These are phyloP conservation scores for Camellia lanceoleosa DNA, from an alignment of 148 eudicot species.

Conservation along the genomic window DNA sequence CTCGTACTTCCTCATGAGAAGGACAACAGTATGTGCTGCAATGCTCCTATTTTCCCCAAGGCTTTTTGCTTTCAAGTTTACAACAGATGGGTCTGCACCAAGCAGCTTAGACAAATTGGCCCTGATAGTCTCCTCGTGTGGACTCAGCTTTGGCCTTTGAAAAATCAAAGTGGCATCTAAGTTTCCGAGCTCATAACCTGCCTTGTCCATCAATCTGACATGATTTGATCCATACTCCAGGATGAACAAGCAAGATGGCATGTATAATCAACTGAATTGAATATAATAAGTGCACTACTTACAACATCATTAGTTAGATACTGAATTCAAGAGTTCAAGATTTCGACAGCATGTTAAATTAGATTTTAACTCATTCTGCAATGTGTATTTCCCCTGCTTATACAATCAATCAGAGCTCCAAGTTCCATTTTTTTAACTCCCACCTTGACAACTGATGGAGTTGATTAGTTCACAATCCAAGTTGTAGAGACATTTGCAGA, in stretches of 20 bases:
- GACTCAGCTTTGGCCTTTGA: slow-evolving; percentile 85
- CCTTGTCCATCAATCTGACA: slow-evolving; percentile 91
- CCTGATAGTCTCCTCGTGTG: slow-evolving; percentile 79
- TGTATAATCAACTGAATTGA: not conserved
- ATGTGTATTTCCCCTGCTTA: not conserved
- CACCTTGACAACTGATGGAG: not conserved
- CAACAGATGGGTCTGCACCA: slow-evolving; percentile 82
- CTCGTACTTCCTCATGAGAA: slow-evolving; percentile 64
- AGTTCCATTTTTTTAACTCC: not conserved
- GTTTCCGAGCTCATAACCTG: slow-evolving; percentile 94
- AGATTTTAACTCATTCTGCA: not conserved
- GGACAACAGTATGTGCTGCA: slow-evolving; percentile 92
- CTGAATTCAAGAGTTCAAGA: not conserved
- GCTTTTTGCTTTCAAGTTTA: slow-evolving; percentile 92
- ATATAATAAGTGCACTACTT: not conserved
- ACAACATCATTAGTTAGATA: not conserved
- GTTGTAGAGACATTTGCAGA: not conserved
- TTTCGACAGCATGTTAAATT: not conserved
- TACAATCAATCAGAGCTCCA: not conserved
- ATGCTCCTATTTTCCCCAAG: slow-evolving; percentile 96
- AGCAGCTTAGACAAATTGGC: slow-evolving; percentile 69
- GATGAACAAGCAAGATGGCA: not conserved
- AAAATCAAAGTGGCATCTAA: slow-evolving; percentile 91
- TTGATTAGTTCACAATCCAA: not conserved
- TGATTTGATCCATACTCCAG: slow-evolving; percentile 25